Base-by-base conservation (phyloP, 169 alveolate genomes). In the Plasmodium relictum region DNA sequence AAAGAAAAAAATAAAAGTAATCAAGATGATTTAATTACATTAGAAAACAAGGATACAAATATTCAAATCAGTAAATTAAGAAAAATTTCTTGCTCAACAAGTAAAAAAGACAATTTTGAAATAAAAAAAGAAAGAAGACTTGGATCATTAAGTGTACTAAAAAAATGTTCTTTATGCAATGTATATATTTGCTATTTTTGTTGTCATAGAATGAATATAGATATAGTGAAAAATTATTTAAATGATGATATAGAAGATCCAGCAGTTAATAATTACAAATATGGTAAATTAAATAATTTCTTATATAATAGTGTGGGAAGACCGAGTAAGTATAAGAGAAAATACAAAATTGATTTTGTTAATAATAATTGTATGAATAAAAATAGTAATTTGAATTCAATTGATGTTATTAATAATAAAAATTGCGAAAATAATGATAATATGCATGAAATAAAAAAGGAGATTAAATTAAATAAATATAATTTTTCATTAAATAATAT, bases 41-140 rank as follows among this genome's bases (percentile, higher is more conserved):
- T 37, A 14, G 61, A 42, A 8, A 71, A 37, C 14, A 31, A 8
- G 16, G 59, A 48, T 7, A 52, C 70, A 0, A 9, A 9, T 10
- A 37, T 22, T 2, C 73, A 31, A 26, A 73, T 14, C 18, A 73
- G 41, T 9, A 59, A 37, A 59, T 31, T 41, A 3, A 74, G 70
- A 41, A 74, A 48, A 65, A 20, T 24, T 7, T 20, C 61, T 8
- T 74, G 22, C 22, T 72, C 71, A 1, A 24, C 48, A 16, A 50
- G 63, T 44, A 22, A 63, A 42, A 83, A 48, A 16, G 91, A 83
- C 16, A 71, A 44, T 22, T 42, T 68, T 9, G 85, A 68, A 61
- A 83, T 31, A 24, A 83, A 83, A 83, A 83, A 83, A 71, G 91
- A 83, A 45, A 39, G 91, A 18, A 83, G 91, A 83, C 26, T 83